phyloP scores from a whole-genome alignment of 2,329 filamentous ascomycete species.

The Beauveria medogensis region DNA sequence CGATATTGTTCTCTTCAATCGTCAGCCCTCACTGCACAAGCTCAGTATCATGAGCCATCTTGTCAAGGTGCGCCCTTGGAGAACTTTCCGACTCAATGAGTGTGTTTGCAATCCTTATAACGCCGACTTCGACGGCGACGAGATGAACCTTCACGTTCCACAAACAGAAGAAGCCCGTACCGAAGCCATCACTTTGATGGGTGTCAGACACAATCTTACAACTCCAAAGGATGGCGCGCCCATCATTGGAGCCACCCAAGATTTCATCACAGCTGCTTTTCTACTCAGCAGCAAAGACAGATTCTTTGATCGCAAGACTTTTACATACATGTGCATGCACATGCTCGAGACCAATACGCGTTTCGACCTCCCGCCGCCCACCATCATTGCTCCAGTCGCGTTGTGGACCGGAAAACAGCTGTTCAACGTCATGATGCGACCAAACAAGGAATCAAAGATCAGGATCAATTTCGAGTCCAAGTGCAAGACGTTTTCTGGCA shows the following conservation, averaged over 20 bases:
- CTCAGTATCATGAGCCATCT: conserved; percentile 96
- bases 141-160: conserved; percentile 98
- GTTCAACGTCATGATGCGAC: conserved; percentile 84
- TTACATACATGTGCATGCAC: conserved; percentile 83
- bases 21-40: conserved; percentile 95
- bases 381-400: conserved; percentile 74
- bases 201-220: conserved; percentile 90
- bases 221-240: conserved; percentile 97
- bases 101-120: conserved; percentile 98
- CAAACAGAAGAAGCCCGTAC: conserved; percentile 95
- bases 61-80: conserved; percentile 87
- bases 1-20: conserved; percentile 95
- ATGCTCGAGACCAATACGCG: conserved; percentile 79
- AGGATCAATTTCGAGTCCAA: conserved; percentile 89
- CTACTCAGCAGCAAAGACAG: conserved; percentile 85
- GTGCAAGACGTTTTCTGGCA: conserved; percentile 70
- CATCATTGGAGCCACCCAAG: conserved; percentile 97
- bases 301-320: conserved; percentile 83
- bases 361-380: conserved; percentile 78
- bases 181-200: conserved; percentile 94
- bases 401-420: conserved; percentile 97
- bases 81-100: conserved; percentile 94
- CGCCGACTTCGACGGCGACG: conserved; percentile 96
- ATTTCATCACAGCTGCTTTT: conserved; percentile 96
- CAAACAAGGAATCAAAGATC: conserved; percentile 75